Evolutionary conservation across 2,329 filamentous ascomycete species (phyloP).

Genomic region (Paraphaeosphaeria sporulosa): DNA sequence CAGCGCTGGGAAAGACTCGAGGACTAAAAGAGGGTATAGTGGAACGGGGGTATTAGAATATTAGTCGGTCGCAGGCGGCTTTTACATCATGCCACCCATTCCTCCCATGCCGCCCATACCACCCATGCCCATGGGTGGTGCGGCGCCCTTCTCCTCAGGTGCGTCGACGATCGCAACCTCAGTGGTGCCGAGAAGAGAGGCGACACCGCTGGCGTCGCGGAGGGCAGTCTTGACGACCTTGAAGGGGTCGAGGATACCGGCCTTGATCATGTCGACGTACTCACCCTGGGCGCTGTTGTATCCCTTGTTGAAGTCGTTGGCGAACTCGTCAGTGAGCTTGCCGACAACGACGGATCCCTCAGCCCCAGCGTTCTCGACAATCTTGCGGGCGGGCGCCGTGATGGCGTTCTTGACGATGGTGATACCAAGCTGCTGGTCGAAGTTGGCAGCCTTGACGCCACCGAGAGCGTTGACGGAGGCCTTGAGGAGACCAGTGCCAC

Average conservation of each 20-base stretch:
- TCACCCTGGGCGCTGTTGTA: slow-evolving; percentile 97
- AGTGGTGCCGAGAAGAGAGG: slow-evolving; percentile 94
- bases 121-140: slow-evolving; percentile 52
- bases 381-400: slow-evolving; percentile 90
- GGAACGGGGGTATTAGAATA: slow-evolving; percentile 39
- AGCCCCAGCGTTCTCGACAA: slow-evolving; percentile 96
- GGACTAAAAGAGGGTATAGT: slow-evolving; percentile 45
- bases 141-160: slow-evolving; percentile 82
- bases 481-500: slow-evolving; percentile 98
- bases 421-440: slow-evolving; percentile 98
- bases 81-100: slow-evolving; percentile 66
- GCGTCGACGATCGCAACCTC: slow-evolving; percentile 98
- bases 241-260: slow-evolving; percentile 98
- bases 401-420: slow-evolving; percentile 98
- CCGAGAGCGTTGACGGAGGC: slow-evolving; percentile 87
- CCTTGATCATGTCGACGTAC: slow-evolving; percentile 97
- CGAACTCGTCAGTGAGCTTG: slow-evolving; percentile 96
- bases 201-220: slow-evolving; percentile 92
- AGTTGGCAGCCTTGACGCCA: slow-evolving; percentile 88
- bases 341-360: slow-evolving; percentile 97
- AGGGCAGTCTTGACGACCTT: slow-evolving; percentile 99
- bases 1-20: slow-evolving; percentile 40
- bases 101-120: slow-evolving; percentile 69
- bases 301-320: slow-evolving; percentile 94
- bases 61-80: slow-evolving; percentile 28